Base-by-base conservation (phyloP, 768 basidiomycete species). In the Lactifluus echinatus region DNA sequence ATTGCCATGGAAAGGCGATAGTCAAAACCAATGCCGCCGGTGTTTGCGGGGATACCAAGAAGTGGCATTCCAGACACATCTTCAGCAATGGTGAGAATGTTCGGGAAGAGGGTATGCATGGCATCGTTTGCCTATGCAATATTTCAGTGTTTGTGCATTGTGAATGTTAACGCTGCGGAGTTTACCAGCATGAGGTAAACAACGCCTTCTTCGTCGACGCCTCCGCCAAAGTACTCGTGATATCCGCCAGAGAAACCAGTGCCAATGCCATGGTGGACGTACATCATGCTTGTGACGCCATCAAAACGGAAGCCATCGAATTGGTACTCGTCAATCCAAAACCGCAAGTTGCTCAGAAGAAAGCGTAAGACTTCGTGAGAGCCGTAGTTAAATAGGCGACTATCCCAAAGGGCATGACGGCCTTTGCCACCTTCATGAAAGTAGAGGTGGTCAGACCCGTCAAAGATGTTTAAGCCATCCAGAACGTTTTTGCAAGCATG, bases 261-360 rank as follows among this genome's bases (percentile, higher is more conserved):
- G 15, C 95, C 95, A 64, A 98, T 98, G 10, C 96, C 96, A 71
- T 98, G 96, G 68, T 99, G 96, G 50, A 82, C 74, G 73, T 97
- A 99, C 92, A 99, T 94, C 95, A 98, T 98, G 67, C 92, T 94
- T 3, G 96, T 99, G 47, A 99, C 96, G 26, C 96, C 96, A 64
- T 99, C 96, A 68, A 99, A 99, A 42, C 96, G 77, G 81, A 97
- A 99, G 11, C 96, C 96, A 66, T 98, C 96, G 69, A 99, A 97
- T 64, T 80, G 81, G 72, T 89, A 99, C 67, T 91, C 89, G 57
- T 99, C 95, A 72, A 98, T 82, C 76, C 85, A 99, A 77, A 85
- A 99, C 21, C 95, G 83, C 45, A 98, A 73, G 70, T 99, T 99
- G 69, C 93, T 94, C 63, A 98, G 74, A 55, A 99, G 75, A 79